phyloP scores from a whole-genome alignment of 2,329 filamentous ascomycete species.

The Colletotrichum musicola region DNA sequence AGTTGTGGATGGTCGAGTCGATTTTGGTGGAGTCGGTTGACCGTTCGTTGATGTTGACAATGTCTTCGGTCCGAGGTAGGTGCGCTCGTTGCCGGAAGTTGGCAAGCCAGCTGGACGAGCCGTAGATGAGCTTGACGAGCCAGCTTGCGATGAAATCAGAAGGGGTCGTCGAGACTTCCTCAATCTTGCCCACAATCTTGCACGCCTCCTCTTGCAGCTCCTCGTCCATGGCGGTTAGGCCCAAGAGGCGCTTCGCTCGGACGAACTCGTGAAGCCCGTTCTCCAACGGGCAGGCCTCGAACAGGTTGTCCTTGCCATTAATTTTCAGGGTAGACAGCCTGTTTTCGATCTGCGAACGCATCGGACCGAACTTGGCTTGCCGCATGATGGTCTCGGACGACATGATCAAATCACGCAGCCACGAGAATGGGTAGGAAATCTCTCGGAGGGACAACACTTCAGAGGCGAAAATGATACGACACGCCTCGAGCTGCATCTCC shows the following conservation, averaged over 20 bases:
- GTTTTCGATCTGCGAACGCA: conserved; percentile 60
- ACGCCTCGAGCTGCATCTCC: conserved; percentile 70
- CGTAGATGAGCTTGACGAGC: conserved; percentile 64
- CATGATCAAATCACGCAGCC: conserved; percentile 72
- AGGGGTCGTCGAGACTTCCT: conserved; percentile 63
- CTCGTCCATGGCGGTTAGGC: conserved; percentile 70
- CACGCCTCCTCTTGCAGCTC: conserved; percentile 72
- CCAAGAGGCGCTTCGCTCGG: conserved; percentile 62
- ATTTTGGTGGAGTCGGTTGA: conserved; percentile 67
- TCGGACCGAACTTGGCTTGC: conserved; percentile 62
- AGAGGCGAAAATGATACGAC: conserved; percentile 67
- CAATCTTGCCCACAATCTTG: conserved; percentile 68
- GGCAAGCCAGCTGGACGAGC: conserved; percentile 66
- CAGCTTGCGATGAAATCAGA: conserved; percentile 67
- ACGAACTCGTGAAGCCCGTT: conserved; percentile 67
- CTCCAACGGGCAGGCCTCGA: conserved; percentile 69
- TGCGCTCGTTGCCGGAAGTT: conserved; percentile 68
- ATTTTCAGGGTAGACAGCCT: conserved; percentile 63
- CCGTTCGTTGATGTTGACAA: conserved; percentile 60
- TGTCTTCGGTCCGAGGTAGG: conserved; percentile 68
- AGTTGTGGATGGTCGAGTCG: conserved; percentile 71
- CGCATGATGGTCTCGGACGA: conserved; percentile 57
- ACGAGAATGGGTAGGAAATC: conserved; percentile 56
- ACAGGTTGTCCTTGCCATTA: conserved; percentile 70
- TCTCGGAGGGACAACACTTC: conserved; percentile 60